Evolutionary conservation across 805 yeast species (phyloP).

Genomic region (Hagleromyces aurorensis): DNA sequence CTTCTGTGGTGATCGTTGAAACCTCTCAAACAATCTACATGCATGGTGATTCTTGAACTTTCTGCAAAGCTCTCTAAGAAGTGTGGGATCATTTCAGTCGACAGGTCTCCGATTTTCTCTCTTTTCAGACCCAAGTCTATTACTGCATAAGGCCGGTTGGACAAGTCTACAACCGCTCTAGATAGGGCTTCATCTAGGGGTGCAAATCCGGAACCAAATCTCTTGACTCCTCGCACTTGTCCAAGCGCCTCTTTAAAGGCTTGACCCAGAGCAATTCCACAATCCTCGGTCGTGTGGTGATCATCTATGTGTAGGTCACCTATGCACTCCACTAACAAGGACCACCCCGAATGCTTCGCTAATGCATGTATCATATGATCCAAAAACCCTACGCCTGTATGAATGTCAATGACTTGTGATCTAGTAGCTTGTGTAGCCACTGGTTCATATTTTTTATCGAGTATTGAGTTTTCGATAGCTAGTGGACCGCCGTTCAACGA

Average conservation of each 20-base stretch:
- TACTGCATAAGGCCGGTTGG: conserved; percentile 88
- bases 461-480: conserved; percentile 51
- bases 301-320: conserved; percentile 96
- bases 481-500: conserved; percentile 82
- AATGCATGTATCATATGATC: conserved; percentile 98
- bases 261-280: conserved; percentile 83
- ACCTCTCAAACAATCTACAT: conserved; percentile 91
- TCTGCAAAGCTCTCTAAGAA: conserved; percentile 90
- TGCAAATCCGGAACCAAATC: conserved; percentile 91
- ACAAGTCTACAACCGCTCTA: conserved; percentile 91
- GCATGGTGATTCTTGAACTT: conserved; percentile 83
- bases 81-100: conserved; percentile 98
- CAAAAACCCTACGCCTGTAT: conserved; percentile 89
- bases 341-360: conserved; percentile 97
- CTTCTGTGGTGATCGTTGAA: conserved; percentile 94
- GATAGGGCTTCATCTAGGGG: conserved; percentile 95
- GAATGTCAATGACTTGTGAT: conserved; percentile 67
- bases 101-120: conserved; percentile 86
- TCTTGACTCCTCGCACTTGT: conserved; percentile 77
- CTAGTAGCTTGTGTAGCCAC: conserved; percentile 66
- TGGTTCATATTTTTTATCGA: conserved; percentile 28
- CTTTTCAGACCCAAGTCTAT: conserved; percentile 83
- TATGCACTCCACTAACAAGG: conserved; percentile 75
- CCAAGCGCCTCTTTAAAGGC: conserved; percentile 90
- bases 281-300: conserved; percentile 95